Base-by-base conservation (phyloP, 106 monocot genomes). In the Platanthera guangdongensis region DNA sequence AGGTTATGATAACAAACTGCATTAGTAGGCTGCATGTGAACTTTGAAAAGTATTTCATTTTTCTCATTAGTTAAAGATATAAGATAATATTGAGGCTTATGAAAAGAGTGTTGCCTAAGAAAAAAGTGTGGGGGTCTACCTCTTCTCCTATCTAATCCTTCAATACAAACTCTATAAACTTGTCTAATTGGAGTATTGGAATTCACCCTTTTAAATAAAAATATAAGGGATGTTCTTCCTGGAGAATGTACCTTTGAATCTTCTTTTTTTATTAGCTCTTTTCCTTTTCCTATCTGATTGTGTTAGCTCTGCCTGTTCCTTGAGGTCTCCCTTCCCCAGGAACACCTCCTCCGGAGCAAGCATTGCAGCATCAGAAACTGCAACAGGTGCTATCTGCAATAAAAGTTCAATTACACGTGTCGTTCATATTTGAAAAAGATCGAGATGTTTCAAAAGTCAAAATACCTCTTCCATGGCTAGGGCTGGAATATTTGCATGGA, bases 301-400 rank as follows among this genome's bases (percentile, higher is more conserved):
- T 45, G 89, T 94, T 57, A 94, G 78, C 77, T 99, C 90, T 60
- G 69, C 64, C 11, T 92, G 92, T 82, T 88, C 97, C 78, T 99
- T 99, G 55, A 99, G 74, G 84, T 94, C 88, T 77, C 97, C 91
- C 83, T 92, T 99, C 19, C 91, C 97, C 82, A 86, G 75, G 78
- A 94, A 99, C 25, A 99, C 75, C 80, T 99, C 94, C 79, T 99
- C 94, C 82, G 97, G 97, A 78, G 97, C 97, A 81, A 99, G 92
- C 94, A 94, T 92, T 14, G 94, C 91, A 21, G 92, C 89, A 85
- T 99, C 97, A 9, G 97, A 92, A 50, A 99, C 86, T 45, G 93
- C 89, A 62, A 92, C 68, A 73, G 97, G 97, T 76, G 94, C 97
- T 84, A 94, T 87, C 97, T 99, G 76, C 75, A 81, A 73, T 4